phyloP scores from a whole-genome alignment of 352 stramenopile genomes.

The Phytophthora ohioensis region DNA sequence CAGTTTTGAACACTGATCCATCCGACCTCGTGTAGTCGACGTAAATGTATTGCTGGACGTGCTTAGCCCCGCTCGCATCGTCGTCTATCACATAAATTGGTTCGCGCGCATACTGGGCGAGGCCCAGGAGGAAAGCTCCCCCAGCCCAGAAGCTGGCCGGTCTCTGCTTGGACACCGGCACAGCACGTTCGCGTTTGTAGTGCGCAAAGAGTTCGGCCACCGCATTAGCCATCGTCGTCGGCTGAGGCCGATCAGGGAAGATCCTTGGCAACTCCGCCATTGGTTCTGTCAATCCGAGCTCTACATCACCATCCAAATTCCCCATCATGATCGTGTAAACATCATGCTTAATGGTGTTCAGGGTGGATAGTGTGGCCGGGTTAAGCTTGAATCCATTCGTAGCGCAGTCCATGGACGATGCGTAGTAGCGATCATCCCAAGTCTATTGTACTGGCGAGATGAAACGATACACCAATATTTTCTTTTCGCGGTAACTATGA shows the following conservation, averaged over 20 bases:
- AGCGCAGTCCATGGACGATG: neutral
- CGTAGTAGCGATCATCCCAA: too few relatives aligned
- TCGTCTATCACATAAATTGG: neutral
- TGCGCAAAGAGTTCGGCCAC: neutral
- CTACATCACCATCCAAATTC: neutral
- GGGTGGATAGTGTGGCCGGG: neutral
- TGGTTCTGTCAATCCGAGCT: neutral
- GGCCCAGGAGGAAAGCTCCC: too few relatives aligned
- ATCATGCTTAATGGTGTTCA: neutral
- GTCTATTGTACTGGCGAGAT: too few relatives aligned
- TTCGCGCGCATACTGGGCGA: too few relatives aligned
- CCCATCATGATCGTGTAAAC: conserved; percentile 7
- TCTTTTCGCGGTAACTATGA: too few relatives aligned
- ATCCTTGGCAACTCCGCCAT: neutral
- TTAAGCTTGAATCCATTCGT: neutral
- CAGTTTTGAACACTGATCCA: neutral
- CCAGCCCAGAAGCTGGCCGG: too few relatives aligned
- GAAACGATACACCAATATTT: too few relatives aligned
- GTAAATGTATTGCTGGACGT: neutral
- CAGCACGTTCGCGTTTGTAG: too few relatives aligned
- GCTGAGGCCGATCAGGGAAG: neutral
- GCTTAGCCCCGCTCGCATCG: neutral
- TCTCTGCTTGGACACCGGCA: too few relatives aligned
- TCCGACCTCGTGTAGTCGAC: neutral
- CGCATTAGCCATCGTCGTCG: neutral